Base-by-base conservation (phyloP, 306 rosid genomes). In the Cicer judaicum region DNA sequence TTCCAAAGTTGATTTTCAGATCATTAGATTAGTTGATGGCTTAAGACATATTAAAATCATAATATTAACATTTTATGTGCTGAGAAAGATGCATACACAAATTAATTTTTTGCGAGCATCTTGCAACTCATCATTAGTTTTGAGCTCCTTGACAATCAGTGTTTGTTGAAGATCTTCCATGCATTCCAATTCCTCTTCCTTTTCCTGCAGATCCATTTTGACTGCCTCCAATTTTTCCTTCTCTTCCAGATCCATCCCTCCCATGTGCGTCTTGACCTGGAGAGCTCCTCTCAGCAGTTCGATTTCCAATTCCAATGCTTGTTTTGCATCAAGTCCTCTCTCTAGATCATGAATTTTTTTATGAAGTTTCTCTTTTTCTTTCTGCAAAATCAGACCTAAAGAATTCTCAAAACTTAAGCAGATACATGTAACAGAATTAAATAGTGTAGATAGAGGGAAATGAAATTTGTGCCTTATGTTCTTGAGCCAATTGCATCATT, bases 71-170 rank as follows among this genome's bases (percentile, higher is more conserved):
- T 47, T 76, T 76, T 47, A 55, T 29, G 61, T 19, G 10, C 2
- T 10, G 14, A 71, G 44, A 64, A 21, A 34, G 14, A 24, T 56
- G 46, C 87, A n/a, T 87, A 89, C 98, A 3, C 3, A 41, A 38
- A 88, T 85, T 76, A 89, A 76, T 60, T 82, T 89, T 84, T 89
- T 89, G 54, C 98, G 96, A 54, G 92, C 96, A 46, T 89, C 91
- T 77, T 89, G 96, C 76, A 91, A 78, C 81, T 91, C 96, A 5
- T 91, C 97, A 69, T 93, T 93, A 56, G 84, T 85, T 71, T 78
- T 82, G 12, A 89, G 91, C 78, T 88, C 96, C 81, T 73, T 77
- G 71, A 88, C 42, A 46, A 89, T 42, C 7, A 93, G 92, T 6
- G 82, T 4, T 76, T 87, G 90, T 21, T 80, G 83, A 21, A 55